These are phyloP conservation scores for Linum lewisii DNA, from an alignment of 345 rosid species.

Conservation along the genomic window DNA sequence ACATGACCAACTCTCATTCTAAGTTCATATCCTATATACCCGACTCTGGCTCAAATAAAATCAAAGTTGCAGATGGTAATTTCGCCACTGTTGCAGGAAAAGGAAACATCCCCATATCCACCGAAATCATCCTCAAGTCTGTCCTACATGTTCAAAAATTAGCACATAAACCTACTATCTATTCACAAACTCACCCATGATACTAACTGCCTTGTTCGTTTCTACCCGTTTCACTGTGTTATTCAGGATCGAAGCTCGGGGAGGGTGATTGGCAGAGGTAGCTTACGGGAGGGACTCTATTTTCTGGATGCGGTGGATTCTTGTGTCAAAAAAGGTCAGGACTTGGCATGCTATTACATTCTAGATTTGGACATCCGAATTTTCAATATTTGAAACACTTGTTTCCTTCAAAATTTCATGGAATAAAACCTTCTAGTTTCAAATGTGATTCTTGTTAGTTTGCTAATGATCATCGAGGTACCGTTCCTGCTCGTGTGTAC, in stretches of 20 bases:
- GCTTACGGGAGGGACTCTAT: neutral
- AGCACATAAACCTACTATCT: neutral
- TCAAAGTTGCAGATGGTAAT: no score
- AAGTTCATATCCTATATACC: no score
- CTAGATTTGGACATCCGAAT: conserved; percentile 8
- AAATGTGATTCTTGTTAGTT: neutral
- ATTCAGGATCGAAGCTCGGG: neutral
- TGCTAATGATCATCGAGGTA: neutral
- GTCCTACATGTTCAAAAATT: neutral
- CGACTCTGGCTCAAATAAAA: no score
- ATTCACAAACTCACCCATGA: neutral
- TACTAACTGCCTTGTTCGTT: neutral
- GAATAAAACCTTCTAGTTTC: neutral
- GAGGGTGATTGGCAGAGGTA: conserved; percentile 12
- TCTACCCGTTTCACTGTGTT: neutral
- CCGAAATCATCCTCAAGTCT: neutral
- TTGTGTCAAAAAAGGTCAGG: neutral
- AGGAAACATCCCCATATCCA: neutral
- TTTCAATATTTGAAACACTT: conserved; percentile 1
- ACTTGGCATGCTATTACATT: conserved; percentile 2
- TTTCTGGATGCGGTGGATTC: neutral
- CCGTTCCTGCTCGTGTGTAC: neutral
- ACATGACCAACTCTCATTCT: no score
- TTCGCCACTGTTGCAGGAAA: no score
- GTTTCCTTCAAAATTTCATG: conserved; percentile 1